Base-by-base conservation (phyloP, 1,284 basidiomycete species). In the Boletus hoseneyae region DNA sequence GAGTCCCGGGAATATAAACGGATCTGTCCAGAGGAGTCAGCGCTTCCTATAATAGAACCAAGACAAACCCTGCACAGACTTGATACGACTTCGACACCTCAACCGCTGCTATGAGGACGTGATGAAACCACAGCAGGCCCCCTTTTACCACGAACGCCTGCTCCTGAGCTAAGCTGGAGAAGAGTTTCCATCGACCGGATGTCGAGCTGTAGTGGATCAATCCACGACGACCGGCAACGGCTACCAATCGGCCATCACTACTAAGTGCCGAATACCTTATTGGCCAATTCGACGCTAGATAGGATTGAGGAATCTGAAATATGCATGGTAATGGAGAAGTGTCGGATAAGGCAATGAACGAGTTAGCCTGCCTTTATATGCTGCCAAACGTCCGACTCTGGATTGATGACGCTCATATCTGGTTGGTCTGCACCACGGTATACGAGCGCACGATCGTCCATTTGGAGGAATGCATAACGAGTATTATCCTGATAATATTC, bases 341-440 rank as follows among this genome's bases (percentile, higher is more conserved):
- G 27, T 12, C 15, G 12, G 12, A n/a, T 23, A 7, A 42, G 34
- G 25, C 45, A 16, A 51, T 25, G 35, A 23, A 30, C 38, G 7
- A 41, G 36, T 32, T 29, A 19, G 57, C 64, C 50, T 57, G 78
- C 90, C 78, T 93, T 94, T 67, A 97, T 89, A 70, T 93, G 88
- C 60, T 97, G 93, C 93, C 95, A 97, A 8, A 97, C 93, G 61
- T 98, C 96, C 3, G 92, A 93, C 63, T 97, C 95, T n/a, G 96
- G 96, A 63, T 97, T 97, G 66, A 99, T 97, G 42, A 99, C 87
- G 63, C 93, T 95, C 85, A 97, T 90, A 64, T 99, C 96, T 8
- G 93, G 94, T 69, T 97, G 94, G 68, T 99, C 96, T 18, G 93
- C 90, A 3, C 97, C 96, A 51, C 97, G 83, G 66, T 98, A 99